Base-by-base conservation (phyloP, 768 basidiomycete genomes). In the Gymnopilus dilepis region DNA sequence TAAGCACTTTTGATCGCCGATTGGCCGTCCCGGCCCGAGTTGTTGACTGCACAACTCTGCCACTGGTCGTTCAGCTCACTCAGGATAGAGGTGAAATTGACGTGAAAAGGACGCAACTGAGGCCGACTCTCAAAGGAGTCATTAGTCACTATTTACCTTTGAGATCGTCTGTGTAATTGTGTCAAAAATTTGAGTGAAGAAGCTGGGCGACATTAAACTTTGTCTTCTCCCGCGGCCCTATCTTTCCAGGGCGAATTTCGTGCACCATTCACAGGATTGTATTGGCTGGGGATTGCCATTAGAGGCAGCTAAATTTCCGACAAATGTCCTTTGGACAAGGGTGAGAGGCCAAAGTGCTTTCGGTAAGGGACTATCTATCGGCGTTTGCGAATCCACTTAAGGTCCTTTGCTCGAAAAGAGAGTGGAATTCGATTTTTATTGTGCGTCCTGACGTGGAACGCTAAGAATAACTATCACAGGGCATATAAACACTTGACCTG, bases 1-100 rank as follows among this genome's bases (percentile, higher is more conserved):
- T 30, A 50, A 15, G 52, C 34, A 13, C 21, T 37, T 54, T 54
- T 37, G 52, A 54, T 38, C 33, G 52, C 38, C 52, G 34, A 54
- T 54, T 54, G 34, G 37, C 34, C 47, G 47, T 50, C 30, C 28
- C 47, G 47, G 47, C 15, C 47, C 47, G 47, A n/a, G 13, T 13
- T 47, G 45, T 28, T 6, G 17, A 50, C 17, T 2, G 30, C n/a
- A n/a, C n/a, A n/a, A n/a, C n/a, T n/a, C n/a, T n/a, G n/a, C n/a
- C n/a, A n/a, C n/a, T n/a, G n/a, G n/a, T n/a, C n/a, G n/a, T n/a
- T n/a, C n/a, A n/a, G n/a, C n/a, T n/a, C n/a, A n/a, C n/a, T n/a
- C n/a, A n/a, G n/a, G n/a, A n/a, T n/a, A n/a, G n/a, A n/a, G n/a
- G n/a, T n/a, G n/a, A n/a, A n/a, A n/a, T n/a, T n/a, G n/a, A n/a